These are phyloP conservation scores for Cystofilobasidium ferigula DNA, from an alignment of 768 basidiomycete genomes.

Conservation along the genomic window DNA sequence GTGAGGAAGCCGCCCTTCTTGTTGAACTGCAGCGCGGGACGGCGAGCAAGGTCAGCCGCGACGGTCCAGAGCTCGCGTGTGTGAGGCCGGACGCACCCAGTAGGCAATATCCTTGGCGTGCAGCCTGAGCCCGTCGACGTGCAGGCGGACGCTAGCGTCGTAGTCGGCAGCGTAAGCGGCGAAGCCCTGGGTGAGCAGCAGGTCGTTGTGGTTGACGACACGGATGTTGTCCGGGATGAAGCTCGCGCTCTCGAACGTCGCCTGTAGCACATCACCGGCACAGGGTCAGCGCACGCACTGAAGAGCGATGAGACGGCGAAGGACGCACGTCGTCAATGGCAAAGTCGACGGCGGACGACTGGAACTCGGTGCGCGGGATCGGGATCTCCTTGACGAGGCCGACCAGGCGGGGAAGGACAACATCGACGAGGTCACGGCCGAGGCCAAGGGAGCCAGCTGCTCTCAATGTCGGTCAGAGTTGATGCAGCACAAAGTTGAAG, in stretches of 20 bases:
- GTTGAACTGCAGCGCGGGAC: conserved; percentile 27
- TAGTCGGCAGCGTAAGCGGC: conserved; percentile 40
- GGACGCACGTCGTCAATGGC: not conserved
- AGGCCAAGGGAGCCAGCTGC: conserved; percentile 30
- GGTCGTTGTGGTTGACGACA: conserved; percentile 39
- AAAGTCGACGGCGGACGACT: conserved; percentile 33
- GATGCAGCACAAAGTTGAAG: not conserved
- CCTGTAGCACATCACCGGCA: conserved; percentile 40
- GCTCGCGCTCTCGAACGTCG: conserved; percentile 38
- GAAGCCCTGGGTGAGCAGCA: conserved; percentile 40
- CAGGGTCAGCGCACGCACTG: conserved; percentile 32
- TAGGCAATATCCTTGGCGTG: conserved; percentile 40
- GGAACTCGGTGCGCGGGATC: conserved; percentile 40
- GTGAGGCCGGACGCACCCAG: conserved; percentile 29
- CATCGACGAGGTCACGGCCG: conserved; percentile 39
- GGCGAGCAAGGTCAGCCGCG: not conserved
- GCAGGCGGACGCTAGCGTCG: conserved; percentile 34
- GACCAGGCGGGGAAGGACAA: conserved; percentile 39
- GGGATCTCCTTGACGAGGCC: conserved; percentile 41
- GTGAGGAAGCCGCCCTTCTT: conserved; percentile 34
- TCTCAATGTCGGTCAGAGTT: not conserved
- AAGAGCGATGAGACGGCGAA: not conserved
- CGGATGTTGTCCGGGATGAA: conserved; percentile 42
- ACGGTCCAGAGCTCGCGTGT: too few species aligned
- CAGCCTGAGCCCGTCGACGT: conserved; percentile 40